These are phyloP conservation scores for Tolypocladium amazonense DNA, from an alignment of 2,329 filamentous ascomycete genomes.

Conservation along the genomic window DNA sequence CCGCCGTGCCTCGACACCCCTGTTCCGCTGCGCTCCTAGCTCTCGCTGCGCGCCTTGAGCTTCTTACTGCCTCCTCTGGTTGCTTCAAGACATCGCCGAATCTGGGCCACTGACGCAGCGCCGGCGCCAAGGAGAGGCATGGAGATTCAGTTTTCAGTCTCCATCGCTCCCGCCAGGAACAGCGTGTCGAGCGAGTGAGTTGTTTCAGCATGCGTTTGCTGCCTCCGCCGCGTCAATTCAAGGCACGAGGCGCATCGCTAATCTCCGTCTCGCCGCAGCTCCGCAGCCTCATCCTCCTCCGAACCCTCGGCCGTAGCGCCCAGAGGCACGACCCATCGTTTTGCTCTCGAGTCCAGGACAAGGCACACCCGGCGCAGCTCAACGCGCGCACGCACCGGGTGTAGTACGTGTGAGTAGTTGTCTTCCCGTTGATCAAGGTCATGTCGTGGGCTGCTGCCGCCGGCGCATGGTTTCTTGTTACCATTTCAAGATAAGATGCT, in stretches of 20 bases:
- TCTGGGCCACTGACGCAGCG: not conserved
- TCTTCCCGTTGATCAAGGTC: not conserved
- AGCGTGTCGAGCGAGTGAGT: conserved; percentile 1
- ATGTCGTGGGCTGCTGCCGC: not conserved
- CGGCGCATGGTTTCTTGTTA: not conserved
- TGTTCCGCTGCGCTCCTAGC: not conserved
- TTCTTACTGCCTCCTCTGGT: not conserved
- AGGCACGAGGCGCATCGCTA: not conserved
- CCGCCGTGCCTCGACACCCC: not conserved
- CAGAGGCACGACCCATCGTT: conserved; percentile 21
- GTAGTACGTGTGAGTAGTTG: conserved; percentile 22
- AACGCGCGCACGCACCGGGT: conserved; percentile 25
- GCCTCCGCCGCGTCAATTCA: not conserved
- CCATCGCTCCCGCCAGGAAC: conserved; percentile 13
- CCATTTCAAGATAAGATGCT: not conserved
- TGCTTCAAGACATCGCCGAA: not conserved
- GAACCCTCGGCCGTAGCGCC: conserved; percentile 5
- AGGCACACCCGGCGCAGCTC: conserved; percentile 27
- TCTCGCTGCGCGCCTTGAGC: not conserved
- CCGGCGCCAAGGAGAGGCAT: conserved; percentile 9
- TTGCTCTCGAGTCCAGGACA: conserved; percentile 25
- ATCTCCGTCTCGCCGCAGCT: not conserved
- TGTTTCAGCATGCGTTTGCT: not conserved
- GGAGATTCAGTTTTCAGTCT: conserved; percentile 28
- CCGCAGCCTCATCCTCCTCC: conserved; percentile 1